Evolutionary conservation across 257 asterid genomes (phyloP), one percentile per base, ranked within the genome.

Genomic region (Nemophila menziesii): DNA sequence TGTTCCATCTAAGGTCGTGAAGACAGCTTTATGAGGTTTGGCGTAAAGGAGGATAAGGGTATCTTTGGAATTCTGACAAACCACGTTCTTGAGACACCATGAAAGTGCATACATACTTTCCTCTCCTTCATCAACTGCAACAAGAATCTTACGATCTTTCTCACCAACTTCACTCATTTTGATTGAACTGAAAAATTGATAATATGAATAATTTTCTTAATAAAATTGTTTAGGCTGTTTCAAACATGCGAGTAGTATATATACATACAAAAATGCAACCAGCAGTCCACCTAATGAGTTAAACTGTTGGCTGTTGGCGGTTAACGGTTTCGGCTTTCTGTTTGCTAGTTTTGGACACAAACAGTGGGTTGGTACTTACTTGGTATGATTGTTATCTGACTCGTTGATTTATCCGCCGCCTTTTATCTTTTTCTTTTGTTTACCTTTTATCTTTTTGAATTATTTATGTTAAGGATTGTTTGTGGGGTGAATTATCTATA

Each of bases 61-160:
- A 39, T 82, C 85, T 39, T 58, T 52, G 74, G 63, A 63, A 59
- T 56, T 58, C 0, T 17, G 29, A 15, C 40, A 2, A 7, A 73
- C 16, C 10, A 77, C 33, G 58, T 74, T 83, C 5, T 57, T 19
- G 46, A 80, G 70, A 18, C 83, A 80, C 95, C 95, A 80, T 24
- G 80, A 55, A 36, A 83, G 75, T 0, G 93, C 93, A 24, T 80
- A 69, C 9, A 36, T 16, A 62, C 93, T 77, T 60, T 83, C 95
- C 0, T 77, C 80, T 8, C 95, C 64, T 73, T 70, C 80, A 50
- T 80, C 95, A 1, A 83, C 74, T 1, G 86, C 93, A 12, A 77
- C 75, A 61, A 83, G 58, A 29, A 83, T 69, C 71, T 53, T 73
- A 9, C 80, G 62, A 29, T 50, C 70, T 37, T 49, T 53, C 52